Evolutionary conservation across 495 filamentous ascomycete species (phyloP), one percentile per base, ranked within the genome.

Genomic region (Durotheca rogersii): DNA sequence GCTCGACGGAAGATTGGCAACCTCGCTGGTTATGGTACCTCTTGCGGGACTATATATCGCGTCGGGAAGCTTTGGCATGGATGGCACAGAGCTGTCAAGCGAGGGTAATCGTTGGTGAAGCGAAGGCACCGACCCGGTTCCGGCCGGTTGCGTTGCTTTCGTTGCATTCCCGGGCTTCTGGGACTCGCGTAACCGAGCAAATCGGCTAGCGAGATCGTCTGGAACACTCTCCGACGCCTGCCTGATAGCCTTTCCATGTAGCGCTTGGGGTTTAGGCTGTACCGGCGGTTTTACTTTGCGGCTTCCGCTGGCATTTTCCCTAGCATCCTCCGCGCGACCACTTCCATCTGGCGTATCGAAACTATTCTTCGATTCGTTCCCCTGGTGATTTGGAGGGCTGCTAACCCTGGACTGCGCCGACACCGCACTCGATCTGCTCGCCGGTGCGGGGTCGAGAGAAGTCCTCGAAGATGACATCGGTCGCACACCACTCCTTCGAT

Each of bases 41-140:
- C 76, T 66, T n/a, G 68, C 69, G 12, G 91, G 91, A 58, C 84
- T 92, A 57, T 96, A 96, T 7, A 92, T 84, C 9, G 90, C 89
- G 61, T 85, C 89, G 11, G 91, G 91, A 9, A 86, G 71, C 63
- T 84, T 83, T 16, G 91, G 91, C 58, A 96, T 74, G 3, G 65
- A 64, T 11, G 73, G 67, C 14, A 77, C 42, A 18, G 64, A 47
- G 17, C 71, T 76, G 46, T 81, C 72, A 3, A 88, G 58, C 11
- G 79, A 77, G 6, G 82, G 59, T 38, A 84, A 81, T 1, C 72
- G 68, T 19, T 76, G 83, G 72, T 78, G 23, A 80, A 78, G 25
- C 81, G 80, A 0, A 76, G 81, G 16, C 72, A 56, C 16, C 81
- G 81, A 14, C 73, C 62, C 44, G 39, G 41, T 14, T 10, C 36